Percentiles rank a stretch among this genome's conserved stretches.
These are phyloP conservation scores for Cenococcum geophilum DNA, from an alignment of 495 filamentous ascomycete genomes.

Conservation along the genomic window DNA sequence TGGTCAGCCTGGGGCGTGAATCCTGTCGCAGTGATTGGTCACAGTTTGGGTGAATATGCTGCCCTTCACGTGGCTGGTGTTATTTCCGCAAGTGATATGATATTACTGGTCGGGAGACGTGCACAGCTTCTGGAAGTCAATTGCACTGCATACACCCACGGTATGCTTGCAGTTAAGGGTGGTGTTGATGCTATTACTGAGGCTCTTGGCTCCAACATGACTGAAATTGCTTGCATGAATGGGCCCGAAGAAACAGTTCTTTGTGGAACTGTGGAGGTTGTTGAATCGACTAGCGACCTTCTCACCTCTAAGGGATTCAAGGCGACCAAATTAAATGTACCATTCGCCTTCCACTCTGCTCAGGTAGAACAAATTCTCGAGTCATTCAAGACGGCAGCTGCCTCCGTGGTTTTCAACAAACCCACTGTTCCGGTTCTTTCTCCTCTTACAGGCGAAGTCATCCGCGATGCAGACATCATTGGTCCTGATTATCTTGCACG, in stretches of 20 bases:
- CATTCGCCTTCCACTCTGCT: constrained; percentile 51
- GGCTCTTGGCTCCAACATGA: constrained; percentile 40
- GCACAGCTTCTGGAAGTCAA: constrained; percentile 68
- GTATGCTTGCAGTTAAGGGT: constrained; percentile 48
- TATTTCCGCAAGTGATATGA: constrained; percentile 67
- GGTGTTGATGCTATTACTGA: constrained; percentile 36
- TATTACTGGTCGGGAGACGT: constrained; percentile 73
- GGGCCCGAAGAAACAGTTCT: constrained; percentile 45
- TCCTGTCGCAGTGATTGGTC: constrained; percentile 73
- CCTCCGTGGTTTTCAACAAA: constrained; percentile 41
- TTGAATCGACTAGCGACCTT: constrained; percentile 35
- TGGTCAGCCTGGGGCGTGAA: constrained; percentile 75
- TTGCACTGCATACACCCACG: constrained; percentile 65
- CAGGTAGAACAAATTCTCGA: constrained; percentile 50
- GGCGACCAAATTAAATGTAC: constrained; percentile 46
- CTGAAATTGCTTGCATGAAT: constrained; percentile 45
- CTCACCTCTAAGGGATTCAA: constrained; percentile 45
- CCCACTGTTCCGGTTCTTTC: constrained; percentile 40
- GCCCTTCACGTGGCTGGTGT: constrained; percentile 77
- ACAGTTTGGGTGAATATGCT: constrained; percentile 85
- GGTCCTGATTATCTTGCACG: constrained; percentile 41
- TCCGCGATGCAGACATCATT: constrained; percentile 41
- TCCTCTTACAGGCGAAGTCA: constrained; percentile 41
- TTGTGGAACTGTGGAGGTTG: constrained; percentile 37
- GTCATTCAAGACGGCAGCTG: constrained; percentile 39